These are phyloP conservation scores for Fusarium sp. DNA, from an alignment of 2,329 filamentous ascomycete genomes.

Conservation along the genomic window DNA sequence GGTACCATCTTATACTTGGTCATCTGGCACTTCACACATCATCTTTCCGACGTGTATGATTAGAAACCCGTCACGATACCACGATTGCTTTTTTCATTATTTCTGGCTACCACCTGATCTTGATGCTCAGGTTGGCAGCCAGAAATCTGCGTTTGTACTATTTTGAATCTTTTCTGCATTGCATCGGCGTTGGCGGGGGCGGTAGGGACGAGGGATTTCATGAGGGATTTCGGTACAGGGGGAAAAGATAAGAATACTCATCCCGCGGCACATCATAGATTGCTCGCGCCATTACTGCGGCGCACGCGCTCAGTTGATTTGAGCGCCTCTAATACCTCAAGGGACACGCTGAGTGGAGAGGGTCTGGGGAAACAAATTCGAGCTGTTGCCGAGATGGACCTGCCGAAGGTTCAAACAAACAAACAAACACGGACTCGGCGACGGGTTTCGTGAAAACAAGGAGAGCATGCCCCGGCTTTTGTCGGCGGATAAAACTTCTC, in stretches of 20 bases:
- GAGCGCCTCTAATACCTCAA: slow-evolving; percentile 51
- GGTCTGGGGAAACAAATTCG: slow-evolving; percentile 24
- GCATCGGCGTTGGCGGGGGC: slow-evolving; percentile 68
- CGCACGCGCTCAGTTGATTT: slow-evolving; percentile 45
- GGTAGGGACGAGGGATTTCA: slow-evolving; percentile 49
- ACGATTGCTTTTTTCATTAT: slow-evolving; percentile 56
- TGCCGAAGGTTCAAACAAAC: slow-evolving; percentile 23
- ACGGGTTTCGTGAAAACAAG: slow-evolving; percentile 15
- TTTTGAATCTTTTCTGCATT: slow-evolving; percentile 62
- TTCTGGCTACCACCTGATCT: slow-evolving; percentile 41
- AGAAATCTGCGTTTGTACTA: slow-evolving; percentile 54
- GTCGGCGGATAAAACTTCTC: slow-evolving; percentile 6
- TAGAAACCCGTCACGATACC: slow-evolving; percentile 62
- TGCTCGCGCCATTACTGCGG: slow-evolving; percentile 51
- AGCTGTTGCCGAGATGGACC: slow-evolving; percentile 21
- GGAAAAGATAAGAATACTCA: slow-evolving; percentile 55
- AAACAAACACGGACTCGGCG: slow-evolving; percentile 15
- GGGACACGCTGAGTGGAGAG: slow-evolving; percentile 44
- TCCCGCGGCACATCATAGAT: slow-evolving; percentile 58
- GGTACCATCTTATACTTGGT: slow-evolving; percentile 32
- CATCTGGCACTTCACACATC: slow-evolving; percentile 21
- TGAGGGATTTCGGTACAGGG: slow-evolving; percentile 51
- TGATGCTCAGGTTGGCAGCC: slow-evolving; percentile 30
- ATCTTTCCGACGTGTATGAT: slow-evolving; percentile 56
- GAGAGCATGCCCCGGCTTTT: slow-evolving; percentile 18